These are phyloP conservation scores for Oryza meridionalis DNA, from an alignment of 176 grass and related monocot species.

Conservation along the genomic window DNA sequence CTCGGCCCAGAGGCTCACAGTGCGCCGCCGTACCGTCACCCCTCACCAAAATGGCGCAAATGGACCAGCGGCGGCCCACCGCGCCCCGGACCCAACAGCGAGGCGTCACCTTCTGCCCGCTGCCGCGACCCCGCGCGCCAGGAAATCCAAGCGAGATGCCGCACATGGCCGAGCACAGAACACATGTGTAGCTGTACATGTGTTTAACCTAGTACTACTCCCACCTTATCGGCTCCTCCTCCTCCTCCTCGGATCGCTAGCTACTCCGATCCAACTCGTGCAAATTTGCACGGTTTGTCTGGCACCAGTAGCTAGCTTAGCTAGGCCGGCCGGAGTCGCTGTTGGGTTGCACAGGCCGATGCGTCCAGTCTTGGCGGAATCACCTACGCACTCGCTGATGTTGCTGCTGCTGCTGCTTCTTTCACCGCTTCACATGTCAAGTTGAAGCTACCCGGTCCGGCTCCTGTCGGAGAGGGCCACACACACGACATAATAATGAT, in stretches of 20 bases:
- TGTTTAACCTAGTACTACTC: no score
- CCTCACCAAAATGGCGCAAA: constrained; percentile 21
- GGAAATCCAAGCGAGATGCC: not conserved
- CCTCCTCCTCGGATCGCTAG: no score
- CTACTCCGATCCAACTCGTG: no score
- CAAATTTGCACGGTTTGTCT: no score
- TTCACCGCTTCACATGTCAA: constrained; percentile 18
- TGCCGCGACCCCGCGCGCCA: not conserved
- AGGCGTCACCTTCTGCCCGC: constrained; percentile 19
- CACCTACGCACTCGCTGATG: not conserved
- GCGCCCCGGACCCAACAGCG: not conserved
- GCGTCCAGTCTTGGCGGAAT: not conserved
- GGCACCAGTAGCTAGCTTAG: not conserved
- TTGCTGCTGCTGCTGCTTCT: not conserved
- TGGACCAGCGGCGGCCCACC: not conserved
- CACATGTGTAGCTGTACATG: not conserved
- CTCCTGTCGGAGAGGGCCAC: not conserved
- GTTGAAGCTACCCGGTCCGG: not conserved
- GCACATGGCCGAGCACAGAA: not conserved
- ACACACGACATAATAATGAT: not conserved
- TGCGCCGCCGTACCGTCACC: constrained; percentile 29
- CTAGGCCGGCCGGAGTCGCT: not conserved
- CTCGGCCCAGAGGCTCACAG: constrained; percentile 9
- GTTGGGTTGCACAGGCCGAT: not conserved
- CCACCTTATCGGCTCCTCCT: no score